These are phyloP conservation scores for Triticum urartu DNA, from an alignment of 176 grass and related monocot genomes.

Conservation along the genomic window DNA sequence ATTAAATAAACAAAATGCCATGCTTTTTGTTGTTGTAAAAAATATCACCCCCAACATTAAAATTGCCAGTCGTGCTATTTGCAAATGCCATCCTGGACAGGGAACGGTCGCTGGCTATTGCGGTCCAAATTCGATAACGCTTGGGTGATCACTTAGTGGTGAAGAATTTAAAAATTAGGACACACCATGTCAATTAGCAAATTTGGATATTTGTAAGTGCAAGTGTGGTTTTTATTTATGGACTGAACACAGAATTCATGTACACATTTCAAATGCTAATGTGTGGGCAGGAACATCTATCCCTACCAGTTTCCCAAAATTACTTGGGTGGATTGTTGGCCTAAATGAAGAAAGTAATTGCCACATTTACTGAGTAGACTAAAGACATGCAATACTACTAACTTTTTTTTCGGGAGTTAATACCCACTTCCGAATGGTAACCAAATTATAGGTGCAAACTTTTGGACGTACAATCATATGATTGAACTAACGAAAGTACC, in stretches of 20 bases:
- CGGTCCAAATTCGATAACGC: too few species aligned
- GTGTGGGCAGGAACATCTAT: neutral
- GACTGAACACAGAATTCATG: neutral
- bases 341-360: neutral
- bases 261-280: neutral
- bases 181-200: neutral
- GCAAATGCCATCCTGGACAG: too few species aligned
- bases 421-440: neutral
- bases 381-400: neutral
- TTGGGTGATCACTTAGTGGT: neutral
- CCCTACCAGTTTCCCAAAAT: neutral
- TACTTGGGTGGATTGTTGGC: neutral
- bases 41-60: too few species aligned
- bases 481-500: neutral
- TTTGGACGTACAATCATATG: too few species aligned
- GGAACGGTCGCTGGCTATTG: too few species aligned
- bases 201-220: neutral
- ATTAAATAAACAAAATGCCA: too few species aligned
- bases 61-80: too few species aligned
- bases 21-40: too few species aligned
- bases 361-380: neutral
- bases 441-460: too few species aligned
- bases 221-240: neutral
- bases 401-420: neutral
- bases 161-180: neutral